phyloP scores from a whole-genome alignment of 148 eudicot species.

The Arbutus unedo region DNA sequence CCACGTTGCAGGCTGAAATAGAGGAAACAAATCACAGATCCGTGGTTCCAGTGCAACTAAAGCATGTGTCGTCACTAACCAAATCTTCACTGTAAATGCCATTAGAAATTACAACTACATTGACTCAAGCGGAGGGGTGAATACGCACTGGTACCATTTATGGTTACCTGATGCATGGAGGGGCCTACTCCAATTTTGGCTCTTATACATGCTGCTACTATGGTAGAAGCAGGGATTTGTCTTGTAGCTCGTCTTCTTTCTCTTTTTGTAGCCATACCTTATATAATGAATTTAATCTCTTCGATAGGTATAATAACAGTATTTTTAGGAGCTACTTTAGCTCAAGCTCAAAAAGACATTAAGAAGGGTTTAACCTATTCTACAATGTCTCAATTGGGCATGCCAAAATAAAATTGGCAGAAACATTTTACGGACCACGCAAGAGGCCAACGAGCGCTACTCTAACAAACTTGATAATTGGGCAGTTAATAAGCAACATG shows the following conservation, averaged over 20 bases:
- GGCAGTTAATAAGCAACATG: not conserved
- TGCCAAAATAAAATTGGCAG: not conserved
- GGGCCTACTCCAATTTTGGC: not conserved
- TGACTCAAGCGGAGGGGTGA: not conserved
- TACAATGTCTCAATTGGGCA: too few species aligned
- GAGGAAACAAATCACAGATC: slow-evolving; percentile 15
- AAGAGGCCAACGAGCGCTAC: not conserved
- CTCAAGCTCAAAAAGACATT: not conserved
- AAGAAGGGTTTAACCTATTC: too few species aligned
- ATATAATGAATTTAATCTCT: not conserved
- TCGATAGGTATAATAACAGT: not conserved
- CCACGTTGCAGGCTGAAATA: slow-evolving; percentile 87
- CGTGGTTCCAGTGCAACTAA: slow-evolving; percentile 2
- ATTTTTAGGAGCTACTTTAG: not conserved
- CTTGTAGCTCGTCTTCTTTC: not conserved
- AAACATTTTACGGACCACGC: not conserved
- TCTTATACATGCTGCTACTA: not conserved
- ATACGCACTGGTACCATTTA: not conserved
- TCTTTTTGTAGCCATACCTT: not conserved
- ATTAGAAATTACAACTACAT: not conserved
- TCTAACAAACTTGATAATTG: not conserved
- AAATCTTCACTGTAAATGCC: not conserved
- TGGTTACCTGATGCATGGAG: too few species aligned
- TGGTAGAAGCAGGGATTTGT: not conserved
- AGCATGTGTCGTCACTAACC: not conserved